These are phyloP conservation scores for Pholiota conissans DNA, from an alignment of 768 basidiomycete species.

Conservation along the genomic window DNA sequence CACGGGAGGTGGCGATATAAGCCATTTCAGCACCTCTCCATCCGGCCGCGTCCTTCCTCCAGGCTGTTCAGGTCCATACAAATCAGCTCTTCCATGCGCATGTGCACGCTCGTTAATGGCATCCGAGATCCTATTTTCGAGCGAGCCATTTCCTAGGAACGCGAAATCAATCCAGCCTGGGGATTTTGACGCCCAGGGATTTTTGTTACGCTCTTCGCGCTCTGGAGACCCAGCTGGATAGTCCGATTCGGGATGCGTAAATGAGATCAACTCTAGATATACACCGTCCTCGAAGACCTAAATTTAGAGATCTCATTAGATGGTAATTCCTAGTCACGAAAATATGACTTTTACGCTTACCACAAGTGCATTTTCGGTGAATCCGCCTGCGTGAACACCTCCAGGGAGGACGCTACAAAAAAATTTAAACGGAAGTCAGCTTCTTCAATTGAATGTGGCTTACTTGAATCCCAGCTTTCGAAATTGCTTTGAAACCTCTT, in stretches of 20 bases:
- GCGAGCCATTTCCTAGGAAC: conserved; percentile 53
- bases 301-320: not conserved
- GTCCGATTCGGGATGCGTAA: conserved; percentile 52
- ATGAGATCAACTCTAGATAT: conserved; percentile 72
- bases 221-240: conserved; percentile 54
- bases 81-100: conserved; percentile 34
- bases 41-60: conserved; percentile 61
- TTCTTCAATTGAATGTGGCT: conserved; percentile 12
- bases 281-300: conserved; percentile 56
- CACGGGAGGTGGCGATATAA: conserved; percentile 43
- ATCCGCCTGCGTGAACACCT: conserved; percentile 62
- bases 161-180: conserved; percentile 73
- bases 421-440: not conserved
- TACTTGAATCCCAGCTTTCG: conserved; percentile 68
- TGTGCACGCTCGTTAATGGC: conserved; percentile 55
- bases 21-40: conserved; percentile 58
- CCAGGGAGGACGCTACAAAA: conserved; percentile 59
- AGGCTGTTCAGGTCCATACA: conserved; percentile 43
- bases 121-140: conserved; percentile 40
- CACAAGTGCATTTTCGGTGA: conserved; percentile 66
- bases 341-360: conserved; percentile 32
- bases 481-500: conserved; percentile 51
- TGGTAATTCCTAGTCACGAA: not conserved
- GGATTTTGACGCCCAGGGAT: conserved; percentile 53
- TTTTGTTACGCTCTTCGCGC: conserved; percentile 39